These are phyloP conservation scores for Breynia disticha DNA, from an alignment of 441 rosid species.

Conservation along the genomic window DNA sequence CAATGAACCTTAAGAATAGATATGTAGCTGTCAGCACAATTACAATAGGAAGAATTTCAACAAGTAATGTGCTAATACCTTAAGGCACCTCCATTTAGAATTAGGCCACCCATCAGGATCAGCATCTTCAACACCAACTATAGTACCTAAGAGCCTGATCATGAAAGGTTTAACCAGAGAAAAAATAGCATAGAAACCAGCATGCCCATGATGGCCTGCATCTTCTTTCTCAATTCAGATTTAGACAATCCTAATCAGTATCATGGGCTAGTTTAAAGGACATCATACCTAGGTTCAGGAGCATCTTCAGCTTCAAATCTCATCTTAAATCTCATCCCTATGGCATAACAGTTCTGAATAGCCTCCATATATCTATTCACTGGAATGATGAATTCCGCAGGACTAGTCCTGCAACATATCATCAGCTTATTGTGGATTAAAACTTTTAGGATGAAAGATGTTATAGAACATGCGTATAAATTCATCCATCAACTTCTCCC, in stretches of 20 bases:
- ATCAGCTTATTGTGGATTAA: slow-evolving; percentile 13
- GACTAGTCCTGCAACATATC: slow-evolving; percentile 66
- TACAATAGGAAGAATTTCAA: not conserved
- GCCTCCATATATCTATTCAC: slow-evolving; percentile 77
- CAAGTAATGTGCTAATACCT: slow-evolving; percentile 32
- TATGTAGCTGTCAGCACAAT: not conserved
- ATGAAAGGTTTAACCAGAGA: not conserved
- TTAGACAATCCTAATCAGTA: no score
- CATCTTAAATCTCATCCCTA: slow-evolving; percentile 98
- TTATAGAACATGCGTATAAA: not conserved
- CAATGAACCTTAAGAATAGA: slow-evolving; percentile 54
- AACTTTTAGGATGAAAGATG: not conserved
- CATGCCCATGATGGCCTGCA: not conserved
- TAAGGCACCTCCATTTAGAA: slow-evolving; percentile 96
- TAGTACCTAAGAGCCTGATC: slow-evolving; percentile 81
- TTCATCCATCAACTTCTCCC: not conserved
- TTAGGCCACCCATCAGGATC: slow-evolving; percentile 63
- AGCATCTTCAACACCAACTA: slow-evolving; percentile 78
- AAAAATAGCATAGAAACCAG: not conserved
- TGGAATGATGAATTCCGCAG: slow-evolving; percentile 93
- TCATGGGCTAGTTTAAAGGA: not conserved
- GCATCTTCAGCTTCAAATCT: slow-evolving; percentile 99
- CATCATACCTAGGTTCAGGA: slow-evolving; percentile 82
- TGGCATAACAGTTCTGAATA: slow-evolving; percentile 58
- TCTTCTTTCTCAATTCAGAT: not conserved